phyloP scores from a whole-genome alignment of 2,329 filamentous ascomycete species.

The Venturiaceae sp. region DNA sequence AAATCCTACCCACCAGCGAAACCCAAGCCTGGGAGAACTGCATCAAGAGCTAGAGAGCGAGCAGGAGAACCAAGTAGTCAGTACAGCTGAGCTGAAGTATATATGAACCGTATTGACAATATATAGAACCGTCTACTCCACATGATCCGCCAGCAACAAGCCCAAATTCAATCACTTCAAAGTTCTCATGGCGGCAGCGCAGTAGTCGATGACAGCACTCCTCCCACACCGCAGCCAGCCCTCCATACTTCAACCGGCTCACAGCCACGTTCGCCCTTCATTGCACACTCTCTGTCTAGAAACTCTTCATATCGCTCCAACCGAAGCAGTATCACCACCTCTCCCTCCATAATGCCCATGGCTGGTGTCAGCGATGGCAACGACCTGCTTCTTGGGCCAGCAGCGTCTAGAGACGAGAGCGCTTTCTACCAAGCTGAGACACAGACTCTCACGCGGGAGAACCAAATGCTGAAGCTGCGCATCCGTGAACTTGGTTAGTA shows the following conservation, averaged over 20 bases:
- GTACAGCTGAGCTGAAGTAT: slow-evolving; percentile 16
- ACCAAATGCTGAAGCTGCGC: slow-evolving; percentile 70
- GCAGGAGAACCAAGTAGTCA: slow-evolving; percentile 66
- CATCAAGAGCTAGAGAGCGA: slow-evolving; percentile 73
- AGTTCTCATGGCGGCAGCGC: slow-evolving; percentile 28
- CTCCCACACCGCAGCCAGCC: slow-evolving; percentile 30
- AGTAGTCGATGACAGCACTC: slow-evolving; percentile 42
- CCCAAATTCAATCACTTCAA: slow-evolving; percentile 53
- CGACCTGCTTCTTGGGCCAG: slow-evolving; percentile 52
- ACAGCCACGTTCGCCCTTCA: slow-evolving; percentile 26
- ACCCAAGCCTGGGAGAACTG: slow-evolving; percentile 65
- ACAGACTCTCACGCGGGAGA: slow-evolving; percentile 66
- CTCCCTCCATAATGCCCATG: slow-evolving; percentile 41
- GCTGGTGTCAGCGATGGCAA: slow-evolving; percentile 48
- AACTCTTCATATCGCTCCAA: slow-evolving; percentile 32
- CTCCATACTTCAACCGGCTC: slow-evolving; percentile 37
- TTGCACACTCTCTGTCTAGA: slow-evolving; percentile 23
- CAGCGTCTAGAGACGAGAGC: slow-evolving; percentile 52
- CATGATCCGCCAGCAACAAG: slow-evolving; percentile 68
- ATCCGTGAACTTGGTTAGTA: slow-evolving; percentile 55
- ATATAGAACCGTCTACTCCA: slow-evolving; percentile 61
- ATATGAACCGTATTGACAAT: slow-evolving; percentile 1
- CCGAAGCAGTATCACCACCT: slow-evolving; percentile 28
- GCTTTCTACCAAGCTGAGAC: slow-evolving; percentile 78
- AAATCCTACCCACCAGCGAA: slow-evolving; percentile 46